These are phyloP conservation scores for Vigna unguiculata DNA, from an alignment of 306 rosid species.

Conservation along the genomic window DNA sequence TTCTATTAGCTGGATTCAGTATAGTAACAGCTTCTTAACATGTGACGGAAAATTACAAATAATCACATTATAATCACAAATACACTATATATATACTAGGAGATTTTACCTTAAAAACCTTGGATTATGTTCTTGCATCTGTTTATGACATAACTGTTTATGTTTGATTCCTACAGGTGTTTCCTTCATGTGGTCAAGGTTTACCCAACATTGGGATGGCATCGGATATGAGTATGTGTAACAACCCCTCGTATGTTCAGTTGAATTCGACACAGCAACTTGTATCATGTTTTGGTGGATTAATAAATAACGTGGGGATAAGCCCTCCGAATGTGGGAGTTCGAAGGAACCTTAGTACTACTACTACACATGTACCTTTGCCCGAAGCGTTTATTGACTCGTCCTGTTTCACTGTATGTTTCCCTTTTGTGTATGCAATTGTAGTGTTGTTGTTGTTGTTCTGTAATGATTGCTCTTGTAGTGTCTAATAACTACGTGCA, in stretches of 20 bases:
- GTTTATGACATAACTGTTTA: constrained; percentile 30
- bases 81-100: too few species aligned
- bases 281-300: constrained; percentile 67
- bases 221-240: constrained; percentile 59
- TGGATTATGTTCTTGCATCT: too few species aligned
- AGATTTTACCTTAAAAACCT: too few species aligned
- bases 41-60: too few species aligned
- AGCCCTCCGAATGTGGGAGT: constrained; percentile 60
- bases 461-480: not conserved
- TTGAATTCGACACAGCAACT: constrained; percentile 67
- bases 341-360: constrained; percentile 63
- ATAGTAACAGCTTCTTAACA: not conserved
- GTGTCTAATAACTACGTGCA: not conserved
- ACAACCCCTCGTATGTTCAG: constrained; percentile 65
- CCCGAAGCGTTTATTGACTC: constrained; percentile 73
- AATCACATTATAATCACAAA: too few species aligned
- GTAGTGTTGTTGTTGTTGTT: not conserved
- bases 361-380: constrained; percentile 67
- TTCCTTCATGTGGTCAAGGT: constrained; percentile 60
- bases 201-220: constrained; percentile 64
- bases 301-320: constrained; percentile 58
- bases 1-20: not conserved
- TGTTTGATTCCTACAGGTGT: constrained; percentile 58
- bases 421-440: not conserved
- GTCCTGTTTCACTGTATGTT: constrained; percentile 70